phyloP scores from a whole-genome alignment of 2,329 filamentous ascomycete species.

The Endothia cerciana region DNA sequence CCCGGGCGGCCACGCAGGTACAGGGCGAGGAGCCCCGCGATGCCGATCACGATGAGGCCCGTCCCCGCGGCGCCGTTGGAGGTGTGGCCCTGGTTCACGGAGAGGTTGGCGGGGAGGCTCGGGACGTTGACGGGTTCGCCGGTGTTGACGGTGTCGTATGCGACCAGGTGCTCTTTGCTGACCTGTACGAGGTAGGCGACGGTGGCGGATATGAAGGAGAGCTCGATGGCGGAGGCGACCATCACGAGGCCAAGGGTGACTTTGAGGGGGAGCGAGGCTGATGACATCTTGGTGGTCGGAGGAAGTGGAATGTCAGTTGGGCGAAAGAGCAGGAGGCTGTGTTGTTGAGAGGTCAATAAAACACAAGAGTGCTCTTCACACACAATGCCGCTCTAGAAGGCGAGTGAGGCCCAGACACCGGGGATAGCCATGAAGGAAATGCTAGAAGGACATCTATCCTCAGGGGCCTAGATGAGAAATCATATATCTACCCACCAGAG shows the following conservation, averaged over 20 bases:
- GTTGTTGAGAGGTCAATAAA: not conserved
- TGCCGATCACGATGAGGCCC: conserved; percentile 40
- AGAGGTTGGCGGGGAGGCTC: conserved; percentile 38
- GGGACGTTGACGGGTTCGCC: conserved; percentile 34
- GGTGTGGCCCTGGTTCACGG: conserved; percentile 47
- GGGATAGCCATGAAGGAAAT: not conserved
- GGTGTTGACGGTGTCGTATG: conserved; percentile 36
- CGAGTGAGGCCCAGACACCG: not conserved
- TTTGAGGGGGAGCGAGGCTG: conserved; percentile 30
- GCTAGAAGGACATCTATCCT: too few relatives aligned
- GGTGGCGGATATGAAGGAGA: conserved; percentile 44
- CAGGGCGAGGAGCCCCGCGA: conserved; percentile 40
- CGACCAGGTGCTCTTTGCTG: conserved; percentile 36
- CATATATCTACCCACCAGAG: not conserved
- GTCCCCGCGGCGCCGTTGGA: conserved; percentile 46
- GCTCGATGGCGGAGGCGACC: conserved; percentile 43
- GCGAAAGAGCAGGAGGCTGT: not conserved
- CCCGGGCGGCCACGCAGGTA: conserved; percentile 34
- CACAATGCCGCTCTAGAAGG: not conserved
- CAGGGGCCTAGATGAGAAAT: not conserved
- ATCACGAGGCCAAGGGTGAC: conserved; percentile 39
- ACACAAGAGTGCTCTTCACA: not conserved
- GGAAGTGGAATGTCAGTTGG: not conserved
- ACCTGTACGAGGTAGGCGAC: conserved; percentile 43
- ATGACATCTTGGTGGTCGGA: conserved; percentile 22